A percentile compares a stretch with the other conserved stretches of the same genome.
Evolutionary conservation across 73 alveolate species (phyloP).

Genomic region (Paramecium biaurelia): DNA sequence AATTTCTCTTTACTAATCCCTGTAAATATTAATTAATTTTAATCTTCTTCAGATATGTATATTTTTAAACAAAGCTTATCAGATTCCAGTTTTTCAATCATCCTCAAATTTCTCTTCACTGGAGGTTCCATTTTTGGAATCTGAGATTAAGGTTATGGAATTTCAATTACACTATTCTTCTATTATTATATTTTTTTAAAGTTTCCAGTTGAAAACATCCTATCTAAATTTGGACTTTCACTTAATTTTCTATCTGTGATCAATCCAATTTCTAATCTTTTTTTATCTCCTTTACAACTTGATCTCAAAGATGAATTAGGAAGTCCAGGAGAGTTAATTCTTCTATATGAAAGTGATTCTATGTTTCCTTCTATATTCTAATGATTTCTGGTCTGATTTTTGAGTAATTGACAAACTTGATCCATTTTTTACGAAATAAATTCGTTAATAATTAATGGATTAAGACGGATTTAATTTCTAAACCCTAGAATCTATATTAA

Average conservation of each 20-base stretch:
- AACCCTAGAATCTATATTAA: not conserved
- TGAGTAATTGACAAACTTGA: not conserved
- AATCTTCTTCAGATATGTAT: constrained; percentile 11
- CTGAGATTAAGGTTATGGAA: not conserved
- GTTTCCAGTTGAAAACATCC: not conserved
- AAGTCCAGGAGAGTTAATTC: constrained; percentile 44
- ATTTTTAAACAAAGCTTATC: constrained; percentile 14
- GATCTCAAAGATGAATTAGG: constrained; percentile 10
- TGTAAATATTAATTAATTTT: not conserved
- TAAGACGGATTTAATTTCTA: not conserved
- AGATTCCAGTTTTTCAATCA: constrained; percentile 15
- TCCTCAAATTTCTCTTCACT: not conserved
- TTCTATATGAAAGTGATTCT: not conserved
- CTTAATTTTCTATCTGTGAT: not conserved
- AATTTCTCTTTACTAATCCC: constrained; percentile 12
- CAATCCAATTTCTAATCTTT: constrained; percentile 12
- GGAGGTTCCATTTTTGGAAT: constrained; percentile 14
- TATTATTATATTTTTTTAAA: not conserved
- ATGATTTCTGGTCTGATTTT: not conserved
- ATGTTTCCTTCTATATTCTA: not conserved
- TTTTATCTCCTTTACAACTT: not conserved
- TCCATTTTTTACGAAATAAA: not conserved
- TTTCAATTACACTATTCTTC: not conserved
- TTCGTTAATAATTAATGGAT: constrained; percentile 28
- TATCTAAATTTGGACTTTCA: constrained; percentile 1